Evolutionary conservation across 2,329 filamentous ascomycete species (phyloP).

Genomic region (Fusarium multiceps): DNA sequence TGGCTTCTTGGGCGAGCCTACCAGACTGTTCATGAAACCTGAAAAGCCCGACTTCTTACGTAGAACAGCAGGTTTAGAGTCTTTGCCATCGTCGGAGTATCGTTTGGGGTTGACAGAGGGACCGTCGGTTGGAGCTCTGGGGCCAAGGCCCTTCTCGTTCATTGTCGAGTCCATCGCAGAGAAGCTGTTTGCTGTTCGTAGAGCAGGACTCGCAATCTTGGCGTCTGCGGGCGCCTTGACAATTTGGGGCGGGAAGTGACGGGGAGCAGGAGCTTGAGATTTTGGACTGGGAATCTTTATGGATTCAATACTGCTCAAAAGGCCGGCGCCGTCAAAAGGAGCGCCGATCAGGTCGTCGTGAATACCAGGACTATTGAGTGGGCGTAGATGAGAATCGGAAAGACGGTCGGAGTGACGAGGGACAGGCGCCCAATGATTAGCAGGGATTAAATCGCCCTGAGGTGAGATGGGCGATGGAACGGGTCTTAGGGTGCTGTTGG

Average conservation of each 20-base stretch:
- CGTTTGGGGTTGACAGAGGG: constrained; percentile 70
- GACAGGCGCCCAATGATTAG: constrained; percentile 46
- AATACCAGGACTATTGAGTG: constrained; percentile 40
- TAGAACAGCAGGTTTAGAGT: constrained; percentile 68
- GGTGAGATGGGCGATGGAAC: constrained; percentile 61
- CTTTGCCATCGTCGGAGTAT: constrained; percentile 81
- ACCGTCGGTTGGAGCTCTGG: constrained; percentile 55
- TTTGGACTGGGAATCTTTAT: constrained; percentile 55
- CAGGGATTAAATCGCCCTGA: constrained; percentile 59
- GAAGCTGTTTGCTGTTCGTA: constrained; percentile 73
- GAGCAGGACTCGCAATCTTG: constrained; percentile 62
- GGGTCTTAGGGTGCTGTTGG: constrained; percentile 57
- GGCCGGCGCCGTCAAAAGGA: constrained; percentile 72
- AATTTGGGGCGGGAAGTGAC: constrained; percentile 50
- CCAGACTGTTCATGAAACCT: constrained; percentile 83
- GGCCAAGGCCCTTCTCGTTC: constrained; percentile 52
- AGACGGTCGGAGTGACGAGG: constrained; percentile 45
- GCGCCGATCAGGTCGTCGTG: constrained; percentile 72
- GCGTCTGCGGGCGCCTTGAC: constrained; percentile 66
- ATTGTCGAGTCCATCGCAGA: constrained; percentile 53
- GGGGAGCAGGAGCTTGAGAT: constrained; percentile 41
- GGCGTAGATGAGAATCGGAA: constrained; percentile 44
- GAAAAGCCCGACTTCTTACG: constrained; percentile 92
- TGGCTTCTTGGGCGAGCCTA: constrained; percentile 88
- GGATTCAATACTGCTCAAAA: constrained; percentile 70